Evolutionary conservation across 768 basidiomycete species (phyloP).

Genomic region (Russula abietina): DNA sequence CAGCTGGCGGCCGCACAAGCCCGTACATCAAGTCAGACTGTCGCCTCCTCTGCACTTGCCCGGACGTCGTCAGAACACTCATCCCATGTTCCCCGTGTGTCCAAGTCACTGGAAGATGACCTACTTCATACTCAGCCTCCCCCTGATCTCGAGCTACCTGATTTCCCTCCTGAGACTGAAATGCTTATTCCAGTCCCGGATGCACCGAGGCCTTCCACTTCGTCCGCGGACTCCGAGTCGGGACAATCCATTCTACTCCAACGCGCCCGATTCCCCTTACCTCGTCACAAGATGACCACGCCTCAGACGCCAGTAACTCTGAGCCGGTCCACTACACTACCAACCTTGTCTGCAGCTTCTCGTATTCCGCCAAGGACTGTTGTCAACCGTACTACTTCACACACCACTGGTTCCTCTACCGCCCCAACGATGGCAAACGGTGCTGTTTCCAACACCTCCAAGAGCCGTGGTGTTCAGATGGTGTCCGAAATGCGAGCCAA

Average conservation of each 20-base stretch:
- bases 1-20: slow-evolving; percentile 46
- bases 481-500: slow-evolving; percentile 86
- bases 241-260: slow-evolving; percentile 46
- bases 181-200: slow-evolving; percentile 8
- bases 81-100: slow-evolving; percentile 25
- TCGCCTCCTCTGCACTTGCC: slow-evolving; percentile 24
- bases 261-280: slow-evolving; percentile 43
- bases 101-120: slow-evolving; percentile 47
- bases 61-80: slow-evolving; percentile 32
- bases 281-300: slow-evolving; percentile 37
- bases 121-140: slow-evolving; percentile 55
- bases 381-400: slow-evolving; percentile 30
- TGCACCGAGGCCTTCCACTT: slow-evolving; percentile 20
- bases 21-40: slow-evolving; percentile 27
- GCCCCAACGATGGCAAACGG: slow-evolving; percentile 30
- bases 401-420: slow-evolving; percentile 32
- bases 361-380: slow-evolving; percentile 41
- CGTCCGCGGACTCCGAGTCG: slow-evolving; percentile 27
- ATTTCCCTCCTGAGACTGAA: slow-evolving; percentile 39
- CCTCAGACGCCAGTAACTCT: slow-evolving; percentile 42
- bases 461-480: slow-evolving; percentile 85
- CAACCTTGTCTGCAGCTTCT: slow-evolving; percentile 44
- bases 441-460: slow-evolving; percentile 45
- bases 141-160: slow-evolving; percentile 53
- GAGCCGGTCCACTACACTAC: slow-evolving; percentile 49